phyloP scores from a whole-genome alignment of 345 rosid species.

The Raphanus sativus region DNA sequence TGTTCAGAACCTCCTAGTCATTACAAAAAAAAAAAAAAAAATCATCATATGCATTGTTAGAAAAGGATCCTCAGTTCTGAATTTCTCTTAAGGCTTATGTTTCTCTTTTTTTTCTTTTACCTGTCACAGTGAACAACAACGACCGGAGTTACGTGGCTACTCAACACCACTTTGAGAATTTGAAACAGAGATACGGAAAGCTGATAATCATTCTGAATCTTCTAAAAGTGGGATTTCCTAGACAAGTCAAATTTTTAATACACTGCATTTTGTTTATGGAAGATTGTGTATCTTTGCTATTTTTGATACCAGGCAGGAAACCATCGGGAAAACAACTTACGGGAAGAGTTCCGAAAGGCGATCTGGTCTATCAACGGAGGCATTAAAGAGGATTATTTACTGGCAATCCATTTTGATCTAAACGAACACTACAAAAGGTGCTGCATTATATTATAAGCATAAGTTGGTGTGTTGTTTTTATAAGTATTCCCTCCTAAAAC shows the following conservation, averaged over 20 bases:
- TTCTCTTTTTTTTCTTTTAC: conserved; percentile 24
- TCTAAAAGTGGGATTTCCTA: conserved; percentile 57
- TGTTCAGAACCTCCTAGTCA: not conserved
- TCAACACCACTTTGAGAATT: conserved; percentile 74
- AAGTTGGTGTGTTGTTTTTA: not conserved
- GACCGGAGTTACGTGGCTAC: conserved; percentile 72
- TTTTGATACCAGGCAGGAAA: conserved; percentile 50
- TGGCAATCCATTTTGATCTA: conserved; percentile 82
- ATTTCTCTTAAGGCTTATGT: not conserved
- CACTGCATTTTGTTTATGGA: not conserved
- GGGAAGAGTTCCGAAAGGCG: conserved; percentile 71
- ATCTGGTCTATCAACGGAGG: conserved; percentile 56
- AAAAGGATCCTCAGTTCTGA: not conserved
- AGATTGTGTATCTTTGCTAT: conserved; percentile 22
- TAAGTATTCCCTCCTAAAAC: not conserved
- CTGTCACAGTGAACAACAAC: conserved; percentile 61
- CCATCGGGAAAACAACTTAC: conserved; percentile 75
- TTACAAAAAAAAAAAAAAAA: too few relatives aligned
- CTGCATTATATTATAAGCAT: not conserved
- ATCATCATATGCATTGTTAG: too few relatives aligned
- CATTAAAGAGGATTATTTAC: conserved; percentile 51
- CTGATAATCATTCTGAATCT: conserved; percentile 75
- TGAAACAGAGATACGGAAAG: conserved; percentile 75
- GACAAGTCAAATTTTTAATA: conserved; percentile 1
- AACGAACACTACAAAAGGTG: conserved; percentile 66